Conservation (phyloP, 2,329 filamentous ascomycete genomes). For the Exophiala oligosperma region DNA sequence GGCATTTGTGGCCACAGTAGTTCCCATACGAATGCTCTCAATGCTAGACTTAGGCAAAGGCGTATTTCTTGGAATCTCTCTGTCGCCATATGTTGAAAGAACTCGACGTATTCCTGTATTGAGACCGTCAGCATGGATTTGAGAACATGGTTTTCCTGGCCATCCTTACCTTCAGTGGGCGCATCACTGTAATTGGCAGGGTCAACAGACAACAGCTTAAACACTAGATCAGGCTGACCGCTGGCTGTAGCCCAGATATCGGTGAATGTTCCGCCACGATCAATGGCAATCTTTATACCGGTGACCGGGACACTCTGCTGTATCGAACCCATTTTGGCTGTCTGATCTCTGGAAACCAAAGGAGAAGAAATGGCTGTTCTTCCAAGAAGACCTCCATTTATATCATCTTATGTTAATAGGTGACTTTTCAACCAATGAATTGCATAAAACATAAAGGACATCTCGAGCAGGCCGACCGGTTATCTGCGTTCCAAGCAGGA, state of each 20-base stretch:
- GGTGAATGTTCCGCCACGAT: conserved; percentile 43
- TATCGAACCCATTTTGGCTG: neutral
- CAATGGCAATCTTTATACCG: conserved; percentile 19
- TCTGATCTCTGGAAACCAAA: no score
- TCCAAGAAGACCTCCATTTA: no score
- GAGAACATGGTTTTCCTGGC: no score
- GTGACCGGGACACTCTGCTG: neutral
- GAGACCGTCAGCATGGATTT: no score
- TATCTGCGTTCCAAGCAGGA: no score
- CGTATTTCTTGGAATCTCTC: conserved; percentile 11
- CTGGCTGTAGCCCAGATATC: conserved; percentile 41
- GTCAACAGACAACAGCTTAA: conserved; percentile 43
- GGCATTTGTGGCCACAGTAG: conserved; percentile 86
- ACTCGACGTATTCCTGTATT: conserved; percentile 68
- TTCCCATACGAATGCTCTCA: conserved; percentile 63
- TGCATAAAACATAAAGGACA: no score
- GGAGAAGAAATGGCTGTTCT: no score
- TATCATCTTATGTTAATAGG: no score
- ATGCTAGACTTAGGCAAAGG: neutral
- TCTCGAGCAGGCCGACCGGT: no score
- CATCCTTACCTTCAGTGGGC: conserved; percentile 63
- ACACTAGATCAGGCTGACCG: conserved; percentile 34
- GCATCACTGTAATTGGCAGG: conserved; percentile 43
- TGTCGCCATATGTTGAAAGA: conserved; percentile 33
- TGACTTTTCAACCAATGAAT: no score